Evolutionary conservation across 2,329 filamentous ascomycete genomes (phyloP), one percentile per base, ranked within the genome.

Genomic region (Talaromyces sp.): DNA sequence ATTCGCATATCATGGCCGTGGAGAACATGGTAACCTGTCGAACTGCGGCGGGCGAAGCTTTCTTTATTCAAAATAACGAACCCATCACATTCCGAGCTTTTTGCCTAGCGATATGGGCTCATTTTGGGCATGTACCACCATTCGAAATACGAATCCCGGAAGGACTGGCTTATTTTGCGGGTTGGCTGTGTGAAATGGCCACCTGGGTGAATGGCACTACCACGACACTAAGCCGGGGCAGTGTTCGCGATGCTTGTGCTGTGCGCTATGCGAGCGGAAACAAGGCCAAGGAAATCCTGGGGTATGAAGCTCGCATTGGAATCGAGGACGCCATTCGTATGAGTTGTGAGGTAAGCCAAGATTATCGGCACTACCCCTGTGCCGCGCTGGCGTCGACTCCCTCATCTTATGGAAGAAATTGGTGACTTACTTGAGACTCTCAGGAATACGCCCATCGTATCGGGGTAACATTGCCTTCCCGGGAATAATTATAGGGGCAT

Each of bases 181-280:
- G 78, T 1, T 66, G 71, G 47, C 50, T 75, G 9, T 73, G 75
- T 37, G 82, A 85, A 63, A 71, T 67, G 47, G 65, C 73, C 49
- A 77, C 74, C 30, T 82, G 80, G 74, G 49, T 77, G 5, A 75
- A 71, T 7, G 78, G 80, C 0, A 66, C 61, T 3, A 68, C 77
- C 24, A 70, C 73, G 4, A 79, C 75, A 13, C 65, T 86, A 46
- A 79, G 78, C 65, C 71, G 79, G 33, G 83, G 82, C 2, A 78
- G 79, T 57, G 78, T 86, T 3, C 75, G 73, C 58, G 83, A 86
- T 70, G 82, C 77, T 32, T 78, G 78, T 52, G 73, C 77, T 35
- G 71, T 76, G 43, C 70, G 80, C 47, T 86, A 84, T 72, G 77
- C 79, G 17, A 79, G 74, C 60, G 79, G 80, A 27, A 66, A 70